phyloP scores from a whole-genome alignment of 495 filamentous ascomycete genomes.

The Monascus purpureus region DNA sequence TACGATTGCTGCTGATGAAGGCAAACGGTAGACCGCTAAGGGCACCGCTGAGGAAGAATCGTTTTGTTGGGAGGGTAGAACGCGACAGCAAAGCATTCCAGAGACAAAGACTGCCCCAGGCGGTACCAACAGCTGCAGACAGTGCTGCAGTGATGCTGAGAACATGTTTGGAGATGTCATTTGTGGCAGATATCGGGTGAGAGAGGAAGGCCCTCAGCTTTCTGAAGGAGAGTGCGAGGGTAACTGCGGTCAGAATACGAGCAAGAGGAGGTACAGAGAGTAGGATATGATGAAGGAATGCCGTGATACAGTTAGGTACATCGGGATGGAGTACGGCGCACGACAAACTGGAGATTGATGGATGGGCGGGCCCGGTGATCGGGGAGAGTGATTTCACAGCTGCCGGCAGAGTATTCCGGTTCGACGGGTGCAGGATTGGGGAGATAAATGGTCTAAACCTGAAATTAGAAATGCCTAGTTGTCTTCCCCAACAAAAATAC shows the following conservation, averaged over 20 bases:
- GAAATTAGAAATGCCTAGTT: constrained; percentile 3
- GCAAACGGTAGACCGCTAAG: constrained; percentile 68
- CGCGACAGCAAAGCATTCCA: constrained; percentile 68
- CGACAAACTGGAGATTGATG: constrained; percentile 64
- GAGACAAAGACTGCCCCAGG: constrained; percentile 80
- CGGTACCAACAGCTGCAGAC: constrained; percentile 61
- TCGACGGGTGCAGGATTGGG: constrained; percentile 70
- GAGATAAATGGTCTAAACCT: constrained; percentile 54
- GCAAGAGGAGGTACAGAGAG: constrained; percentile 65
- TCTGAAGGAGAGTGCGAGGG: constrained; percentile 53
- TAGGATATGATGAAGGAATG: constrained; percentile 71
- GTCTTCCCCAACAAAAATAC: constrained; percentile 14
- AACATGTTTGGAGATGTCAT: constrained; percentile 42
- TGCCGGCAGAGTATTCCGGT: constrained; percentile 47
- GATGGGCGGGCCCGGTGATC: constrained; percentile 71
- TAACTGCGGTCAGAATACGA: constrained; percentile 58
- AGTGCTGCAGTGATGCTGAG: constrained; percentile 60
- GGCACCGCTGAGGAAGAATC: constrained; percentile 81
- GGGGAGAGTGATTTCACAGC: constrained; percentile 56
- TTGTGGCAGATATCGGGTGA: constrained; percentile 50
- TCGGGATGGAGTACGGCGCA: constrained; percentile 87
- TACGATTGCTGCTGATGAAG: constrained; percentile 50
- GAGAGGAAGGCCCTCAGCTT: constrained; percentile 49
- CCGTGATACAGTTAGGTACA: constrained; percentile 73
- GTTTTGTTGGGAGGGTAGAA: constrained; percentile 57